phyloP scores from a whole-genome alignment of 768 basidiomycete species.

The Russula abietina region DNA sequence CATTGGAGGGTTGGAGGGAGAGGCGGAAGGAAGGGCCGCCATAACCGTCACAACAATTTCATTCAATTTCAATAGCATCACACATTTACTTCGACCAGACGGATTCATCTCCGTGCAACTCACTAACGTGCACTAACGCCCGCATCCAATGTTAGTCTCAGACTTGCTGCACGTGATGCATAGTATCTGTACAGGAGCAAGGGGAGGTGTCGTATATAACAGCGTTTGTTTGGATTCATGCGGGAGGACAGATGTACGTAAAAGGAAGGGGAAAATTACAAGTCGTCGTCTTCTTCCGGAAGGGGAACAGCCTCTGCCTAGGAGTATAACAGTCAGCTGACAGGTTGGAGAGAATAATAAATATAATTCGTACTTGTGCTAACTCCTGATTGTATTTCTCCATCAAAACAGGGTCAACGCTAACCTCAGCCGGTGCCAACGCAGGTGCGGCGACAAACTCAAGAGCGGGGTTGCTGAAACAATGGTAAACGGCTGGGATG shows the following conservation, averaged over 20 bases:
- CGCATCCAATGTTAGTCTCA: slow-evolving; percentile 9
- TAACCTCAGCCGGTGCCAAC: slow-evolving; percentile 88
- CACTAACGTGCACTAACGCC: slow-evolving; percentile 1
- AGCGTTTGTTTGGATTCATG: slow-evolving; percentile 8
- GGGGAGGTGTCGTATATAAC: slow-evolving; percentile 12
- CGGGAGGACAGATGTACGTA: slow-evolving; percentile 15
- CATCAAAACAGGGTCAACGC: slow-evolving; percentile 76
- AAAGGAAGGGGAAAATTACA: slow-evolving; percentile 37
- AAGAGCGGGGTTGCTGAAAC: slow-evolving; percentile 65
- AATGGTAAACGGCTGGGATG: not conserved
- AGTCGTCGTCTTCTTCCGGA: slow-evolving; percentile 94
- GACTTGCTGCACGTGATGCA: not conserved
- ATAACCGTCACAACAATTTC: not conserved
- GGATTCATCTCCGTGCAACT: slow-evolving; percentile 11
- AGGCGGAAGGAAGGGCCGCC: not conserved
- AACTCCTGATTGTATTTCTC: slow-evolving; percentile 74
- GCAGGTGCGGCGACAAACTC: slow-evolving; percentile 98
- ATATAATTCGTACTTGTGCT: slow-evolving; percentile 43
- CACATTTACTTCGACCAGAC: slow-evolving; percentile 12
- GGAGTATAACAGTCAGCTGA: slow-evolving; percentile 9
- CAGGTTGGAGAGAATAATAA: not conserved
- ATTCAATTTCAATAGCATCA: not conserved
- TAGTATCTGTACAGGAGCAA: slow-evolving; percentile 10
- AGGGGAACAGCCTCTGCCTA: slow-evolving; percentile 90
- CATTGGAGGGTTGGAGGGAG: not conserved